phyloP scores from a whole-genome alignment of 768 basidiomycete species.

The Russula ochroleuca region DNA sequence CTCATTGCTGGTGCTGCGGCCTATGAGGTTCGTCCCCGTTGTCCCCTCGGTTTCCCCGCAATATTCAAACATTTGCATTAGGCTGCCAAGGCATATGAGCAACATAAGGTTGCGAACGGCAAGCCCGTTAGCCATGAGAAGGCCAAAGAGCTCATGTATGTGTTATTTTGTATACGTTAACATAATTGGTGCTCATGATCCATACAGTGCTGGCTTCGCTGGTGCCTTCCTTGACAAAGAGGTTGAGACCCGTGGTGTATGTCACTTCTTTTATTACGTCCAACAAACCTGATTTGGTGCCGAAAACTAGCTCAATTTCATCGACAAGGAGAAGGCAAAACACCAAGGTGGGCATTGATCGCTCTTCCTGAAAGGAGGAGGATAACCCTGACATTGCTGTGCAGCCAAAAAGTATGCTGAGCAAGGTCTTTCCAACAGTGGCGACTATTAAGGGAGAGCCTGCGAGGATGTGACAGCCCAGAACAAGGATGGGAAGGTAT shows the following conservation, averaged over 20 bases:
- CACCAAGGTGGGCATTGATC: conserved; percentile 31
- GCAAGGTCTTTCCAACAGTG: neutral
- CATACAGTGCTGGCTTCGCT: conserved; percentile 47
- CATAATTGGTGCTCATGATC: conserved; percentile 8
- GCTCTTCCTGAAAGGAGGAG: neutral
- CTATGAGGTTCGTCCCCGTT: conserved; percentile 45
- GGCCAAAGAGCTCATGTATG: conserved; percentile 54
- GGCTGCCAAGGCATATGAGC: conserved; percentile 62
- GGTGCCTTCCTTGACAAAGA: conserved; percentile 52
- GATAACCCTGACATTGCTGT: neutral
- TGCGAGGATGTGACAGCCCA: neutral
- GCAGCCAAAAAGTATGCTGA: neutral
- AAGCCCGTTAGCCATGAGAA: conserved; percentile 45
- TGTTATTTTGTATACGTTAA: neutral
- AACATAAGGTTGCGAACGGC: conserved; percentile 50
- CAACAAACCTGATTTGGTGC: neutral
- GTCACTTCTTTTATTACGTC: conserved; percentile 12
- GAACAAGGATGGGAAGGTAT: neutral
- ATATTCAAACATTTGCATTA: neutral
- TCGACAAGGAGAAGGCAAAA: conserved; percentile 45
- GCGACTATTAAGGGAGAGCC: neutral
- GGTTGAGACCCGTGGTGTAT: conserved; percentile 55
- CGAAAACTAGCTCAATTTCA: conserved; percentile 39
- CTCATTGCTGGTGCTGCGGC: conserved; percentile 63
- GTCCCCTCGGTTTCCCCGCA: neutral